Base-by-base conservation (phyloP, 1,139 yeast species). In the Pichia kudriavzevii region DNA sequence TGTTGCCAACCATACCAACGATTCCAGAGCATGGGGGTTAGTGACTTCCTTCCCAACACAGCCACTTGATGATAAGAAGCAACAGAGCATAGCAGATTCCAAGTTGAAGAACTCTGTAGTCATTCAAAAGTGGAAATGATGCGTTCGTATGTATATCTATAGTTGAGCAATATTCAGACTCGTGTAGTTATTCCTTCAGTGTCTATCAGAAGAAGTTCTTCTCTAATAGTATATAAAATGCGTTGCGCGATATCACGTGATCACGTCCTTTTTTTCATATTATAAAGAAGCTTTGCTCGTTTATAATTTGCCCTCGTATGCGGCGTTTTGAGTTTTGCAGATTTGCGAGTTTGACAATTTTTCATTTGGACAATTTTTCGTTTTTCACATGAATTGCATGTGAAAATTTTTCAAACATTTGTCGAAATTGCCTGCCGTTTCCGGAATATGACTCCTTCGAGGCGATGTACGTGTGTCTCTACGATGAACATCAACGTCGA, bases 11-110 rank as follows among this genome's bases (percentile, higher is more conserved):
- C 66, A 67, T 35, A 63, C 71, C 33, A 56, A 63, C 15, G 49
- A 57, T 4, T 49, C 61, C 10, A 68, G 81, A 49, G 56, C 64
- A 3, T 91, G 83, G 59, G 68, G 73, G 4, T 67, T 91, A 46
- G 82, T 83, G 44, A 79, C 83, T 43, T 77, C 94, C 0, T 85
- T 84, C 63, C 98, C 98, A 12, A 79, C 83, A 25, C 73, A 76
- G 55, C 78, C 81, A 26, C 73, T 88, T 34, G 77, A 71, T 35
- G 75, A 70, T 34, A 76, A 81, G 41, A 63, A 66, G 26, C 64
- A 63, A 6, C 55, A 66, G 26, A 69, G 80, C 2, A 72, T 91
- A 31, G 74, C 68, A 38, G 88, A 77, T 25, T 94, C 94, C 4
- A 83, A 84, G 31, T 67, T 85, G 48, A 72, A 73, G 40, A 84